phyloP scores from a whole-genome alignment of 352 stramenopile species.

The Globisporangium yorkense region DNA sequence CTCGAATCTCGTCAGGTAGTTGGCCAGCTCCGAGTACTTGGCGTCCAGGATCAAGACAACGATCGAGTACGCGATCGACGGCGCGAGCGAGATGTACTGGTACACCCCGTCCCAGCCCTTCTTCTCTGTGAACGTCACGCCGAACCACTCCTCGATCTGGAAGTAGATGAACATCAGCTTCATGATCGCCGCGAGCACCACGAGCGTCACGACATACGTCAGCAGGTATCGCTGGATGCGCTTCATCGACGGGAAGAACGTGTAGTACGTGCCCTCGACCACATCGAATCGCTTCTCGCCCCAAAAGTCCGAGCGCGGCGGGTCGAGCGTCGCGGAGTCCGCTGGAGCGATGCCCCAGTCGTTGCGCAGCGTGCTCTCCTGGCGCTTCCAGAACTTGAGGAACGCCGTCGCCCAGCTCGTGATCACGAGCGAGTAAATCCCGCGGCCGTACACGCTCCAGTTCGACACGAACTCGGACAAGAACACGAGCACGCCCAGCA shows the following conservation, averaged over 20 bases:
- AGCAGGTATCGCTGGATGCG: slow-evolving; percentile 71
- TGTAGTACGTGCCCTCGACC: slow-evolving; percentile 80
- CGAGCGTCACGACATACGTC: slow-evolving; percentile 63
- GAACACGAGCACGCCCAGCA: slow-evolving; percentile 87
- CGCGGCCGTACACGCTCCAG: slow-evolving; percentile 55
- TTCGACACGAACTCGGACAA: slow-evolving; percentile 61
- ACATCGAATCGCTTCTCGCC: slow-evolving; percentile 71
- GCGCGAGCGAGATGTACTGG: slow-evolving; percentile 59
- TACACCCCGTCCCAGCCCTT: slow-evolving; percentile 67
- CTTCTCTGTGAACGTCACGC: slow-evolving; percentile 40
- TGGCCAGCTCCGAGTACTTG: slow-evolving; percentile 89
- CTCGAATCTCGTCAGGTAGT: slow-evolving; percentile 91
- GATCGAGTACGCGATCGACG: slow-evolving; percentile 68
- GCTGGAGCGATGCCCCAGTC: slow-evolving; percentile 68
- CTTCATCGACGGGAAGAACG: slow-evolving; percentile 75
- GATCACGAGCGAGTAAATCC: slow-evolving; percentile 86
- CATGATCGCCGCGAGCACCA: slow-evolving; percentile 60
- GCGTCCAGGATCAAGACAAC: slow-evolving; percentile 72
- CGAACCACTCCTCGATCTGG: slow-evolving; percentile 65
- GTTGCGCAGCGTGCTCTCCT: slow-evolving; percentile 78
- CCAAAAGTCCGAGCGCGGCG: slow-evolving; percentile 54
- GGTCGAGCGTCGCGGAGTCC: slow-evolving; percentile 44
- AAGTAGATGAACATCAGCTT: slow-evolving; percentile 83
- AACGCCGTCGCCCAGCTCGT: slow-evolving; percentile 89
- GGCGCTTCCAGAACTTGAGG: slow-evolving; percentile 90